phyloP scores from a whole-genome alignment of 257 asterid species.

The Verbena officinalis region DNA sequence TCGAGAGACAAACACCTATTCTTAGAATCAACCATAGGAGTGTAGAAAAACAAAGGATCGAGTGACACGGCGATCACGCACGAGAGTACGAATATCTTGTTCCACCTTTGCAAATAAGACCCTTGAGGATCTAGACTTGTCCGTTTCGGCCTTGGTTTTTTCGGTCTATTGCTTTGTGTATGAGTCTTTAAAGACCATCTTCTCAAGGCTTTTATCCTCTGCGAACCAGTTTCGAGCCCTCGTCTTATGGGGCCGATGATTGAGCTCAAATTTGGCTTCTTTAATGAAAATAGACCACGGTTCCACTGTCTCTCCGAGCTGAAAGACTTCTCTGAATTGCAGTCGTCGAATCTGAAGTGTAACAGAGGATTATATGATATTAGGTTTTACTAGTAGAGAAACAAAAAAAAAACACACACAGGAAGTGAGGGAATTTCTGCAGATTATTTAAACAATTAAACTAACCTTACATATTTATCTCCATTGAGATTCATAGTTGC shows the following conservation, averaged over 20 bases:
- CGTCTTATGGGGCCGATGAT: slow-evolving; percentile 32
- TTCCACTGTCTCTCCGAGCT: slow-evolving; percentile 7
- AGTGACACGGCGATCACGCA: slow-evolving; percentile 53
- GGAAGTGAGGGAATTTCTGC: not conserved
- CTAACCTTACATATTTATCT: slow-evolving; percentile 40
- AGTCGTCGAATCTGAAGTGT: slow-evolving; percentile 46
- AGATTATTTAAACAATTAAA: not conserved
- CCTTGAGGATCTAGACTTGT: slow-evolving; percentile 58
- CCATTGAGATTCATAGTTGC: slow-evolving; percentile 35
- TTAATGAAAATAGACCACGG: slow-evolving; percentile 18
- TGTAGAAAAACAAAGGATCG: slow-evolving; percentile 73
- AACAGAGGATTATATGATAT: not conserved
- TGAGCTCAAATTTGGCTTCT: slow-evolving; percentile 37
- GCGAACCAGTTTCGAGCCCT: slow-evolving; percentile 36
- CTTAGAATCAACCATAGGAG: slow-evolving; percentile 45
- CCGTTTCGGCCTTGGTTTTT: slow-evolving; percentile 24
- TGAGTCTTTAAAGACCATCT: slow-evolving; percentile 23
- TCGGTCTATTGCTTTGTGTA: slow-evolving; percentile 19
- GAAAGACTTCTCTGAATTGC: slow-evolving; percentile 40
- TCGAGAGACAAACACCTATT: slow-evolving; percentile 53
- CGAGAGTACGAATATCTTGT: slow-evolving; percentile 52
- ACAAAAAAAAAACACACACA: not conserved
- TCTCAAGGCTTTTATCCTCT: slow-evolving; percentile 37
- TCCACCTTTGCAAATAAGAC: slow-evolving; percentile 56
- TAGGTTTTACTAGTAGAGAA: not conserved